These are phyloP conservation scores for Dactylonectria macrodidyma DNA, from an alignment of 2,329 filamentous ascomycete genomes.

Conservation along the genomic window DNA sequence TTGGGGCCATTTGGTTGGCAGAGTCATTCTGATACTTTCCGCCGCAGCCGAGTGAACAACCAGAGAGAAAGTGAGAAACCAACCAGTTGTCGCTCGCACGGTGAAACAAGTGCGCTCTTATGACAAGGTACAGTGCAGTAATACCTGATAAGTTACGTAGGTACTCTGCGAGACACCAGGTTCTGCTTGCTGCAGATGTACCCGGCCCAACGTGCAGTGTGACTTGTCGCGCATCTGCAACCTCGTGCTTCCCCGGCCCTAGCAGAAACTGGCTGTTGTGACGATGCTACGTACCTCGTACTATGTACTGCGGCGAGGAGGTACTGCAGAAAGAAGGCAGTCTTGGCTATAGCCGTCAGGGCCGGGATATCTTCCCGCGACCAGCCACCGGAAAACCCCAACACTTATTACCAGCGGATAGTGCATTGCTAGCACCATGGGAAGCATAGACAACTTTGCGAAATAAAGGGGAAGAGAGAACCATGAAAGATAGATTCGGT, in stretches of 20 bases:
- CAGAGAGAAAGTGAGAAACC: neutral
- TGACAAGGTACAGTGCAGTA: neutral
- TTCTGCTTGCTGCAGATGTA: conserved; percentile 15
- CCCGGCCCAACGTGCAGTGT: conserved; percentile 29
- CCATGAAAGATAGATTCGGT: neutral
- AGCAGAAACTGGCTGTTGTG: conserved; percentile 19
- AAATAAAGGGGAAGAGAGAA: conserved; percentile 4
- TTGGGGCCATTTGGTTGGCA: conserved; percentile 9
- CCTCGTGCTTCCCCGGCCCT: conserved; percentile 44
- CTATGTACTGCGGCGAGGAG: neutral
- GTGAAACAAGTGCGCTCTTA: conserved; percentile 8
- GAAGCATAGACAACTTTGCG: neutral
- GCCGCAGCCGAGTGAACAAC: conserved; percentile 23
- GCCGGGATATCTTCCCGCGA: neutral
- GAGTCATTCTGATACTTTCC: conserved; percentile 17
- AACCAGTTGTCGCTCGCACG: conserved; percentile 2
- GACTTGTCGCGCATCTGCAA: conserved; percentile 44
- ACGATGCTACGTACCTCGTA: too few species aligned
- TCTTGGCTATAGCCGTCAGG: neutral
- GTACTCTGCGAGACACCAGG: neutral
- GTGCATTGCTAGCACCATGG: neutral
- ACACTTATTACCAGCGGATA: neutral
- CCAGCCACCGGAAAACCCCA: neutral
- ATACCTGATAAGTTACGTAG: too few species aligned
- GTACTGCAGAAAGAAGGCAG: conserved; percentile 7